A percentile compares a stretch with the other conserved stretches of the same genome.
Conservation (phyloP, 2,329 filamentous ascomycete species). For the Dothideomycetes sp. region DNA sequence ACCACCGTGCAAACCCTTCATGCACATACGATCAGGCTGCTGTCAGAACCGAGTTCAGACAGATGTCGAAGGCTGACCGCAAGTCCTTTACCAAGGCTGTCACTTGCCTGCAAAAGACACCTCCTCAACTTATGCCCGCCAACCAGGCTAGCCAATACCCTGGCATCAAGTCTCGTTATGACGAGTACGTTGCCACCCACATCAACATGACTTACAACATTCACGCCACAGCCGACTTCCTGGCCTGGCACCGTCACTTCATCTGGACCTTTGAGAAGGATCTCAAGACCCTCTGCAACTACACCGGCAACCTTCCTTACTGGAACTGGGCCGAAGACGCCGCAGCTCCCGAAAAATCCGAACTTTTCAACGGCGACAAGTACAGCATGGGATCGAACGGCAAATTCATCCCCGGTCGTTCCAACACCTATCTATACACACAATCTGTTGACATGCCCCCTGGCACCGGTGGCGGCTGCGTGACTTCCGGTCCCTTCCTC, state of each 20-base stretch:
- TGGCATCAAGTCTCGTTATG: conserved; percentile 23
- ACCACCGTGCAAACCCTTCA: conserved; percentile 15
- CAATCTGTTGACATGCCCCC: conserved; percentile 33
- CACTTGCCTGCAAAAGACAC: conserved; percentile 21
- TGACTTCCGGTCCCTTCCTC: conserved; percentile 44
- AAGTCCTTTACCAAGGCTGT: conserved; percentile 26
- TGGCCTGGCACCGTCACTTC: conserved; percentile 36
- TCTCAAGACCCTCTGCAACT: conserved; percentile 34
- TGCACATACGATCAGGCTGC: conserved; percentile 24
- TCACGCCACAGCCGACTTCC: conserved; percentile 26
- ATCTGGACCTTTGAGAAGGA: conserved; percentile 37
- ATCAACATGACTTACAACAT: conserved; percentile 27
- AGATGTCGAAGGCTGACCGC: conserved; percentile 19
- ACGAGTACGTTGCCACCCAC: conserved; percentile 21
- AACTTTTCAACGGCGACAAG: conserved; percentile 47
- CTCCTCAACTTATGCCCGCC: conserved; percentile 22
- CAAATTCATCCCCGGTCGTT: conserved; percentile 20
- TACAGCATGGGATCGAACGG: conserved; percentile 31
- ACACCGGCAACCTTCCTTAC: conserved; percentile 32
- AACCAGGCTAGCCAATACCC: conserved; percentile 20
- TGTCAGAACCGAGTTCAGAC: conserved; percentile 15
- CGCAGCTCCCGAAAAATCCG: conserved; percentile 34
- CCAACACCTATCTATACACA: conserved; percentile 21
- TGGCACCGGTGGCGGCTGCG: conserved; percentile 49
- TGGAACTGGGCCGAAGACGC: conserved; percentile 24